Base-by-base conservation (phyloP, 2,329 filamentous ascomycete genomes). In the Sclerotinia nivalis region DNA sequence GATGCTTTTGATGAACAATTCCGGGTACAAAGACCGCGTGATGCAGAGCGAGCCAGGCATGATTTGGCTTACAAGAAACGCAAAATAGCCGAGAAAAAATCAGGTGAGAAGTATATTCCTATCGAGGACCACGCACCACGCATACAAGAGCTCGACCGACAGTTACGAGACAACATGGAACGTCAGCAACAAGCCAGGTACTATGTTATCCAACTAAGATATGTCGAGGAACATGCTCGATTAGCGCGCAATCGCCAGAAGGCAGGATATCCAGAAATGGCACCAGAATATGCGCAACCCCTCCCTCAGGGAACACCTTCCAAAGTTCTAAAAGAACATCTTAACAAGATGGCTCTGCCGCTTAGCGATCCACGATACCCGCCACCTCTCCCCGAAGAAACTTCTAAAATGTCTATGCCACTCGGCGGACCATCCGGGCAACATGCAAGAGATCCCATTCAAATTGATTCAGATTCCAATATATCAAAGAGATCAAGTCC, bases 31-130 rank as follows among this genome's bases (percentile, higher is more conserved):
- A 37, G 28, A 62, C 60, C 28, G 3, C 60, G 60, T 62, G 60
- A 62, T 15, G 20, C 28, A 49, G 28, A 49, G n/a, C 45, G 60
- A 34, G 60, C 45, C 28, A 47, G 20, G 28, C 20, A 22, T n/a
- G 60, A 62, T 25, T 49, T 49, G 7, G 45, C 45, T 50, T 64
- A 64, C 60, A 64, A 50, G 47, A 64, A 37, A 25, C 45, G 60
- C 4, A 59, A 59, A 59, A 50, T 50, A 64, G 47, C 60, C 2
- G 45, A 49, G 18, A 49, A 28, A 47, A 47, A 62, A n/a, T 49
- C 43, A 9, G 60, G 18, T 47, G 28, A 37, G 20, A 62, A 49
- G 12, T 62, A 49, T n/a, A 25, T 37, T 8, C 60, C 60, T 2
- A 50, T 50, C 4, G 60, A 50, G 28, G 22, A 37, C 45, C 45